These are phyloP conservation scores for Penicillium sp. DNA, from an alignment of 2,329 filamentous ascomycete species.

Conservation along the genomic window DNA sequence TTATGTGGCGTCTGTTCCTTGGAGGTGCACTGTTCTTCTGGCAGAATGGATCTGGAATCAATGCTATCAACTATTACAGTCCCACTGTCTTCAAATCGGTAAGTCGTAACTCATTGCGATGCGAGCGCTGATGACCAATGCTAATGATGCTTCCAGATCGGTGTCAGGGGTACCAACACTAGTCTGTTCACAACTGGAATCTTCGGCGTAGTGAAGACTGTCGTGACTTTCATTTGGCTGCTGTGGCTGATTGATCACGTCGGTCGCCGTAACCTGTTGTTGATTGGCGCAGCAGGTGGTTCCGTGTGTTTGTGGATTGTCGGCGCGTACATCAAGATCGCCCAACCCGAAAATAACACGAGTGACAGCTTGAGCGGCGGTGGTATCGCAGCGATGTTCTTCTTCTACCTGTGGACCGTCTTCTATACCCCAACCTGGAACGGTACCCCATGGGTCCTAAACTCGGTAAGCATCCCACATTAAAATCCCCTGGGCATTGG, in stretches of 20 bases:
- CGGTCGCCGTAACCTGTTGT: constrained; percentile 61
- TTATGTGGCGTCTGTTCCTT: constrained; percentile 70
- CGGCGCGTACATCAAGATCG: constrained; percentile 38
- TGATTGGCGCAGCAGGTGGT: constrained; percentile 63
- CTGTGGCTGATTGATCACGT: constrained; percentile 65
- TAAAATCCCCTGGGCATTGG: background rate
- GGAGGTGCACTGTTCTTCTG: constrained; percentile 73
- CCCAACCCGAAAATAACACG: constrained; percentile 22
- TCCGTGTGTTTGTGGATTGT: constrained; percentile 43
- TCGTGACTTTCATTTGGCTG: constrained; percentile 66
- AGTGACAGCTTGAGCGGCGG: constrained; percentile 26
- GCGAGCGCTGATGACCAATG: background rate
- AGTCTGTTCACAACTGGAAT: constrained; percentile 68
- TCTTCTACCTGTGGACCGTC: constrained; percentile 73
- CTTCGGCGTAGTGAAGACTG: constrained; percentile 73
- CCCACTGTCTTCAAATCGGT: constrained; percentile 62
- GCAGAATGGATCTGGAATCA: constrained; percentile 75
- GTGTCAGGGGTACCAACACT: constrained; percentile 58
- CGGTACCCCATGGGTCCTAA: constrained; percentile 73
- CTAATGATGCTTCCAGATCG: constrained; percentile 42
- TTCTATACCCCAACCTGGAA: constrained; percentile 75
- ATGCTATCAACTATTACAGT: constrained; percentile 74
- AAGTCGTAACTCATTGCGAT: background rate
- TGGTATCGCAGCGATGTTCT: constrained; percentile 51
- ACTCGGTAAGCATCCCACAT: constrained; percentile 42